A percentile compares a stretch with the other conserved stretches of the same genome.
These are phyloP conservation scores for Berkeleyomyces rouxiae DNA, from an alignment of 2,329 filamentous ascomycete species.

Conservation along the genomic window DNA sequence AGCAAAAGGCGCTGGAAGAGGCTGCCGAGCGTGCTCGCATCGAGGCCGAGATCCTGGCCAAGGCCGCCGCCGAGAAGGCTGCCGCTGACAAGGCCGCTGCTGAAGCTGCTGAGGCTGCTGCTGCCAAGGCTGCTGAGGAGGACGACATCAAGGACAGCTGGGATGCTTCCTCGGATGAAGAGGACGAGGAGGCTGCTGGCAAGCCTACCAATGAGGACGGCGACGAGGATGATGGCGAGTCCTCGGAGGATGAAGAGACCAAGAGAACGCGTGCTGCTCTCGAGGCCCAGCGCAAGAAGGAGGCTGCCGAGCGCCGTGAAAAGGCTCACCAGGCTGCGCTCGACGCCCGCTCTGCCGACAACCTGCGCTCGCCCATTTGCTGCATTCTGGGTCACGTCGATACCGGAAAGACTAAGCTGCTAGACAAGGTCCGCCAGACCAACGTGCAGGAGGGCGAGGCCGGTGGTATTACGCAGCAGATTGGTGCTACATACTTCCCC, in stretches of 20 bases:
- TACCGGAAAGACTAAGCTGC: constrained; percentile 97
- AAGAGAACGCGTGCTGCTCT: constrained; percentile 56
- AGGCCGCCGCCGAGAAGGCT: constrained; percentile 45
- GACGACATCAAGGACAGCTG: constrained; percentile 83
- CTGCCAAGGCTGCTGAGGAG: constrained; percentile 47
- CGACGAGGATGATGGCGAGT: constrained; percentile 41
- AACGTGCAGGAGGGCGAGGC: constrained; percentile 99
- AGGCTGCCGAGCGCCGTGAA: constrained; percentile 74
- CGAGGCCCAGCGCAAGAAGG: constrained; percentile 64
- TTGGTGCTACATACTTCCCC: constrained; percentile 98
- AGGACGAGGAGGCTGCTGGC: constrained; percentile 34
- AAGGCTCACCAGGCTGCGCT: constrained; percentile 83
- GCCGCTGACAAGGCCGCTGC: constrained; percentile 38
- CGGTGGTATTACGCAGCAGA: constrained; percentile 98
- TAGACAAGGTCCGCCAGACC: constrained; percentile 96
- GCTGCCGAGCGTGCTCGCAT: constrained; percentile 53
- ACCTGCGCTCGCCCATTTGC: constrained; percentile 94
- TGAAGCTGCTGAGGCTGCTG: constrained; percentile 37
- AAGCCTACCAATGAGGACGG: constrained; percentile 19
- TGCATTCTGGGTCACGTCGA: constrained; percentile 99
- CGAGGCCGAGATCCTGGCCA: constrained; percentile 51
- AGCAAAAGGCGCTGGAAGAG: constrained; percentile 62
- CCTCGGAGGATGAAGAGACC: constrained; percentile 55
- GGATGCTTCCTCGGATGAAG: constrained; percentile 73
- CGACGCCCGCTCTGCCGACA: constrained; percentile 79